Base-by-base conservation (phyloP, 345 rosid genomes). In the Linum trigynum region DNA sequence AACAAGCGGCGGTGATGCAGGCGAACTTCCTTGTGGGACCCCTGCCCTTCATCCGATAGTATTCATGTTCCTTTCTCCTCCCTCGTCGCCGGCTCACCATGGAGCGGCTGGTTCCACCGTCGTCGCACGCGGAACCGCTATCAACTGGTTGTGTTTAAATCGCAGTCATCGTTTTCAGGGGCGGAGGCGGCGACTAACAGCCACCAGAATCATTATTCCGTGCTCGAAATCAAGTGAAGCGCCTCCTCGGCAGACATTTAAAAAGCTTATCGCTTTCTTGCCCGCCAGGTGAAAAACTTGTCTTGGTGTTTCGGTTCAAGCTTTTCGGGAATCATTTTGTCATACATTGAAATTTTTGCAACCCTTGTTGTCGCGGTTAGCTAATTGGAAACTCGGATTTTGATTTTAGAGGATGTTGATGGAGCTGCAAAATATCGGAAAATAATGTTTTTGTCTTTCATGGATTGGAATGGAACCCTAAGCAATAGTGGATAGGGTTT, bases 231-330 rank as follows among this genome's bases (percentile, higher is more conserved):
- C 71, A 14, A 78, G 1, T 78, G 78, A 37, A 67, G 64, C 76
- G 87, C 96, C 59, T 71, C 92, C 39, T 59, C 79, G 14, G 80
- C 77, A 14, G 96, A 89, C 70, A 82, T 92, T 67, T 87, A 89
- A 65, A 79, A 70, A 68, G 95, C 96, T 72, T 92, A 84, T 79
- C 98, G 92, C 51, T 76, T 86, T 48, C 91, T 92, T 40, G 97
- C 98, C 53, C 91, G 86, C 59, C 87, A 86, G 97, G 97, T 89
- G 71, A 38, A 16, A 32, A 37, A 8, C 38, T 15, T 40, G 41
- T 39, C 57, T 15, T 35, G 43, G 59, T 8, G 43, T 38, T 7
- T 38, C 5, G 35, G 38, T 58, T 12, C 17, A 57, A 3, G 3
- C 15, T 67, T 62, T 70, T 70, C 64, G 67, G 69, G 32, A 23